Percentiles rank a stretch among this genome's conserved stretches.
Conservation (phyloP, 768 basidiomycete genomes). For the Sistotremastrum suecicum region DNA sequence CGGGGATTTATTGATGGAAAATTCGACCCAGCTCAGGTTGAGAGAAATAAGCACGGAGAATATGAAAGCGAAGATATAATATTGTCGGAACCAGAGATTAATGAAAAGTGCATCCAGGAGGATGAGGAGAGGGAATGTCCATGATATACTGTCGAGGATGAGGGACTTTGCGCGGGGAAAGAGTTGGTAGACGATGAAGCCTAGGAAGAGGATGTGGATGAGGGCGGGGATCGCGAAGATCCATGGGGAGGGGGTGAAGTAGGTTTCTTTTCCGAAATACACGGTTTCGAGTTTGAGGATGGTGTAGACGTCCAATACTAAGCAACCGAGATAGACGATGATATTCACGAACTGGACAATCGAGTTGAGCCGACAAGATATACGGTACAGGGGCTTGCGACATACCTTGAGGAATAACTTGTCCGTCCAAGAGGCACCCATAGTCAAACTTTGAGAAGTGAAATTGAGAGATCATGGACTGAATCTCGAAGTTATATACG, state of each 20-base stretch:
- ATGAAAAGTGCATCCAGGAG: slow-evolving; percentile 83
- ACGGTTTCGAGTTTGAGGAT: slow-evolving; percentile 72
- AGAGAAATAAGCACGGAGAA: slow-evolving; percentile 81
- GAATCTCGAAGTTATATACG: no score
- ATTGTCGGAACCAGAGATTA: slow-evolving; percentile 66
- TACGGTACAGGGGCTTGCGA: not conserved
- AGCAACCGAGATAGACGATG: slow-evolving; percentile 57
- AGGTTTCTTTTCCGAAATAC: slow-evolving; percentile 81
- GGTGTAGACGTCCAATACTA: no score
- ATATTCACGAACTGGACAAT: slow-evolving; percentile 54
- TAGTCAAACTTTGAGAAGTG: not conserved
- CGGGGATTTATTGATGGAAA: slow-evolving; percentile 81
- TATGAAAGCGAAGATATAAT: slow-evolving; percentile 73
- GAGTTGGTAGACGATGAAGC: slow-evolving; percentile 86
- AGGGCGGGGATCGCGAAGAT: slow-evolving; percentile 84
- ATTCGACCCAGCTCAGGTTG: slow-evolving; percentile 77
- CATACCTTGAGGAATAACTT: slow-evolving; percentile 67
- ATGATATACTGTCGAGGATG: slow-evolving; percentile 78
- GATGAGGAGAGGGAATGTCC: slow-evolving; percentile 83
- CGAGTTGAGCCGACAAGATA: not conserved
- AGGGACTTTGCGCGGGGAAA: slow-evolving; percentile 58
- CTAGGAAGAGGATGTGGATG: slow-evolving; percentile 83
- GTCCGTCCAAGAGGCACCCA: slow-evolving; percentile 48
- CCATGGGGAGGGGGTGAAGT: slow-evolving; percentile 89
- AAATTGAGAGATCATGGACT: no score